Evolutionary conservation across 176 grass and related monocot genomes (phyloP).

Genomic region (Neostapfia colusana): DNA sequence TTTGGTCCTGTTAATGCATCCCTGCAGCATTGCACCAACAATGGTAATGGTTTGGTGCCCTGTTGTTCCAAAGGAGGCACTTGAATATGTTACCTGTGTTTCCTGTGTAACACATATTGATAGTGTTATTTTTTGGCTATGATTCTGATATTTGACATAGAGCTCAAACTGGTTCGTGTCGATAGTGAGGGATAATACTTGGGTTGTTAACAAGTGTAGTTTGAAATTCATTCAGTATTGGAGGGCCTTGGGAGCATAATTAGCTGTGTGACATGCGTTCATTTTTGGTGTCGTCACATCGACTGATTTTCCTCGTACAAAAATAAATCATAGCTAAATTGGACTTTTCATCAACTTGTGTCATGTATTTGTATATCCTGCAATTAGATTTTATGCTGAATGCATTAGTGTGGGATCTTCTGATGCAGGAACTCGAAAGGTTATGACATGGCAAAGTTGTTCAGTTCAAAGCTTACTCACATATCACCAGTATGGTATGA

Average conservation of each 20-base stretch:
- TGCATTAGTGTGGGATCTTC: background rate
- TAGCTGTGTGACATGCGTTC: background rate
- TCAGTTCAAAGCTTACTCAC: conserved; percentile 71
- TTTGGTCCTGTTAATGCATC: background rate
- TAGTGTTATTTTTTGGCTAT: conserved; percentile 8
- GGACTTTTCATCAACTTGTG: background rate
- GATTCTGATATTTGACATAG: background rate
- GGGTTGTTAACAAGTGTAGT: background rate
- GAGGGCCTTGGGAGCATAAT: background rate
- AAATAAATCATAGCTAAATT: background rate
- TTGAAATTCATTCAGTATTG: background rate
- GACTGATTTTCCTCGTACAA: background rate
- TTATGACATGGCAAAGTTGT: conserved; percentile 94
- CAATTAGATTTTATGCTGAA: conserved; percentile 9
- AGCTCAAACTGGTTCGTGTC: conserved; percentile 8
- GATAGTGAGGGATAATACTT: background rate
- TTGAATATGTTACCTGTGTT: background rate
- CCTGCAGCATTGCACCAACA: background rate
- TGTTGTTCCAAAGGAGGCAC: background rate
- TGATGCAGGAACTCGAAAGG: conserved; percentile 91
- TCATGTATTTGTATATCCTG: conserved; percentile 9
- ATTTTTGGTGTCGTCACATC: background rate
- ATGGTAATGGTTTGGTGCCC: background rate
- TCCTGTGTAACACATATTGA: background rate
- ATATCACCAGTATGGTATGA: conserved; percentile 97